These are phyloP conservation scores for Colletotrichum sp. DNA, from an alignment of 2,329 filamentous ascomycete genomes.

Conservation along the genomic window DNA sequence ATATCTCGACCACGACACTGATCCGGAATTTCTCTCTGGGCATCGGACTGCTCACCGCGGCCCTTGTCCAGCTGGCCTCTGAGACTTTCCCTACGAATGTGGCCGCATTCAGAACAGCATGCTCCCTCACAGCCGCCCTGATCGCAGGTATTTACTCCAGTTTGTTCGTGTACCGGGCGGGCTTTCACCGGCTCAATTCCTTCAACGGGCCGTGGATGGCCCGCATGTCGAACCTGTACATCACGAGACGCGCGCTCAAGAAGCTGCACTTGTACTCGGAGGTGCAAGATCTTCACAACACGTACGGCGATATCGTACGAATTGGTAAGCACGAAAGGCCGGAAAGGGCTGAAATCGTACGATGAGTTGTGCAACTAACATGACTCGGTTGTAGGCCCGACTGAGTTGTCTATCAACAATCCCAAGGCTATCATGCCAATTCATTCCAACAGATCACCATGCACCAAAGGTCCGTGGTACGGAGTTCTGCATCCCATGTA, in stretches of 20 bases:
- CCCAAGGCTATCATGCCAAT: slow-evolving; percentile 31
- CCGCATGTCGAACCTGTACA: slow-evolving; percentile 27
- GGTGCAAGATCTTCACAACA: slow-evolving; percentile 28
- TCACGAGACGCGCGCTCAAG: slow-evolving; percentile 25
- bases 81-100: neutral
- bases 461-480: slow-evolving; percentile 38
- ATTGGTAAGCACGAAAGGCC: slow-evolving; percentile 23
- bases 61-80: neutral
- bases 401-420: slow-evolving; percentile 35
- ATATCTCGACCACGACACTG: slow-evolving; percentile 20
- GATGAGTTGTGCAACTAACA: neutral
- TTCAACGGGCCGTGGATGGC: slow-evolving; percentile 32
- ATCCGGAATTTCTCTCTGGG: slow-evolving; percentile 3
- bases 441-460: slow-evolving; percentile 31
- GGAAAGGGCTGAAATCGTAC: neutral
- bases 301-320: slow-evolving; percentile 35
- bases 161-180: slow-evolving; percentile 24
- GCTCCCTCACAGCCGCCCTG: neutral
- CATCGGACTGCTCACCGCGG: neutral
- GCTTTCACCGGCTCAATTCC: slow-evolving; percentile 29
- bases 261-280: slow-evolving; percentile 28
- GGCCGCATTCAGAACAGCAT: neutral
- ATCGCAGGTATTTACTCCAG: slow-evolving; percentile 23
- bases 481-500: slow-evolving; percentile 30
- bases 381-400: slow-evolving; percentile 27